Evolutionary conservation across 805 yeast species (phyloP).

Genomic region (Wickerhamiella australiensis): DNA sequence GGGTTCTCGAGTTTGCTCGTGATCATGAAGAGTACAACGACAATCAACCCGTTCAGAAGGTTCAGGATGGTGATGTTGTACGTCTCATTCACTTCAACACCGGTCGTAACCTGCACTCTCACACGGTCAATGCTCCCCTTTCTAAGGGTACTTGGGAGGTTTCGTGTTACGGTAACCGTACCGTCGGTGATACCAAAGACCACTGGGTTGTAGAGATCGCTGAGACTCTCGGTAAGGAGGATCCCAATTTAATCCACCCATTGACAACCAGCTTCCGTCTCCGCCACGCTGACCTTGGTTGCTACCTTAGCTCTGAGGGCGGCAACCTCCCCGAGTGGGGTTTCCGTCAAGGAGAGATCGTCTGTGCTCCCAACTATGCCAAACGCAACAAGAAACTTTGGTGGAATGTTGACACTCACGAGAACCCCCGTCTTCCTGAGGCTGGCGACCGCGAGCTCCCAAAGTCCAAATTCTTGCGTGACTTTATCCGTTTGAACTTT

Average conservation of each 20-base stretch:
- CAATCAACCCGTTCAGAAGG: slow-evolving; percentile 31
- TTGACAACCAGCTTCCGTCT: slow-evolving; percentile 57
- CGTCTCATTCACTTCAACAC: slow-evolving; percentile 76
- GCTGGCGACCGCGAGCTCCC: slow-evolving; percentile 34
- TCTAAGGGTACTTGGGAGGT: slow-evolving; percentile 91
- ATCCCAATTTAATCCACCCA: slow-evolving; percentile 47
- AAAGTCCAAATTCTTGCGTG: slow-evolving; percentile 46
- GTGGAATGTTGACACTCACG: slow-evolving; percentile 73
- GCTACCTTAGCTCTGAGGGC: slow-evolving; percentile 88
- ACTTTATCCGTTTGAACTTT: slow-evolving; percentile 57
- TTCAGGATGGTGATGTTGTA: slow-evolving; percentile 58
- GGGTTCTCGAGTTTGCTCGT: slow-evolving; percentile 50
- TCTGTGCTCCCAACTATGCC: slow-evolving; percentile 44
- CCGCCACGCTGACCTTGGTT: slow-evolving; percentile 74
- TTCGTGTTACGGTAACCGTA: slow-evolving; percentile 72
- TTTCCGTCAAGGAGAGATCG: slow-evolving; percentile 91
- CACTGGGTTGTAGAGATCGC: slow-evolving; percentile 87
- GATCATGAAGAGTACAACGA: slow-evolving; percentile 28
- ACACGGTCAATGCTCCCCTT: slow-evolving; percentile 92
- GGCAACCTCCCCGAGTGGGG: slow-evolving; percentile 91
- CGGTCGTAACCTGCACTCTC: slow-evolving; percentile 68
- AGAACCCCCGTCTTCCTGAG: slow-evolving; percentile 38
- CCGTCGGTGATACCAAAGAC: slow-evolving; percentile 71
- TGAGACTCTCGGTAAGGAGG: slow-evolving; percentile 37
- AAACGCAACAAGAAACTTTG: slow-evolving; percentile 50